phyloP scores from a whole-genome alignment of 192 early-diverging fungal species.

The Coemansia sp. region DNA sequence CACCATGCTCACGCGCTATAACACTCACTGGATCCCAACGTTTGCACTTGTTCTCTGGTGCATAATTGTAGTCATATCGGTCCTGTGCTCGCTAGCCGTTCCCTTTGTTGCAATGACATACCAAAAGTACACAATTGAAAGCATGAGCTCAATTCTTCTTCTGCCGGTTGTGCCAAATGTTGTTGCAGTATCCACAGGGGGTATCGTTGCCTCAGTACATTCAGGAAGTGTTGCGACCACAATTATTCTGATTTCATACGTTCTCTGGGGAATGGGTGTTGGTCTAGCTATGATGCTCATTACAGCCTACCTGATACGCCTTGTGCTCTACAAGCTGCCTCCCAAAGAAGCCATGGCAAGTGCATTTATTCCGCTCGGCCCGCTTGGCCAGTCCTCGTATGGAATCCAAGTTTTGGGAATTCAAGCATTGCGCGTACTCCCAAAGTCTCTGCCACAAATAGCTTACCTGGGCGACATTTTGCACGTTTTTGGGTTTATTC shows the following conservation, averaged over 20 bases:
- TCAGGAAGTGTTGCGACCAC: conserved; percentile 12
- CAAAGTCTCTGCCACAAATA: conserved; percentile 23
- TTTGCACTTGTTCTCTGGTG: conserved; percentile 51
- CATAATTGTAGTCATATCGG: conserved; percentile 36
- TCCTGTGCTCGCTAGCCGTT: conserved; percentile 31
- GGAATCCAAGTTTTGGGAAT: conserved; percentile 51
- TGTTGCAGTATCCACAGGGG: conserved; percentile 50
- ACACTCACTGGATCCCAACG: conserved; percentile 31
- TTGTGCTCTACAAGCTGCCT: conserved; percentile 51
- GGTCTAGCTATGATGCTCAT: conserved; percentile 43
- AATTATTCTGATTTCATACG: conserved; percentile 43
- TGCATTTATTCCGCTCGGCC: conserved; percentile 54
- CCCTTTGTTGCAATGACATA: conserved; percentile 44
- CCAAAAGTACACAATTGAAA: conserved; percentile 45
- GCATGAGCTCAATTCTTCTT: conserved; percentile 47
- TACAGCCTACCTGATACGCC: conserved; percentile 49
- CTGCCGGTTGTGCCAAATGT: conserved; percentile 55
- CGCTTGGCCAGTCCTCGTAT: conserved; percentile 53
- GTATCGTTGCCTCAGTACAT: conserved; percentile 23
- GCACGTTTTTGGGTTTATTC: conserved; percentile 25
- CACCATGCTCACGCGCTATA: conserved; percentile 19
- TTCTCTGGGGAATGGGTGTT: conserved; percentile 54
- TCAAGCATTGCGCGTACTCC: conserved; percentile 30
- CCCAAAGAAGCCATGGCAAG: conserved; percentile 53
- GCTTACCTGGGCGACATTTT: conserved; percentile 30